Evolutionary conservation across 768 basidiomycete genomes (phyloP).

Genomic region (Tylopilus balloui): DNA sequence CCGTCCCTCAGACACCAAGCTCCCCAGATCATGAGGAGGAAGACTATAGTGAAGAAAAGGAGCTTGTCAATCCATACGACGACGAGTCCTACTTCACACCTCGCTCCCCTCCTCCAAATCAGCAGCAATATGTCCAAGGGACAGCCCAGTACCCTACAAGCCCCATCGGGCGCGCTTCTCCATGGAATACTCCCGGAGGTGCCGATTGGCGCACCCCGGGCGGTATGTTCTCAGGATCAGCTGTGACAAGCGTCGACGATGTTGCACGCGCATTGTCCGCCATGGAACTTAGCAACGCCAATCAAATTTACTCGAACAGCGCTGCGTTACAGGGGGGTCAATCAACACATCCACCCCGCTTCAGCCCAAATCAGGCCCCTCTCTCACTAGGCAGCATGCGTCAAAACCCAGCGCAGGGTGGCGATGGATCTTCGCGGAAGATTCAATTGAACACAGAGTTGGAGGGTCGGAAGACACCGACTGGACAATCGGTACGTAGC

Average conservation of each 20-base stretch:
- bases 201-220: constrained; percentile 57
- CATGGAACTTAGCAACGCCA: constrained; percentile 50
- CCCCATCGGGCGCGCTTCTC: constrained; percentile 58
- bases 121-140: constrained; percentile 39
- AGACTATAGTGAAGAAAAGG: constrained; percentile 47
- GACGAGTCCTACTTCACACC: constrained; percentile 57
- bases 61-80: constrained; percentile 38
- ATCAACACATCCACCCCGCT: constrained; percentile 63
- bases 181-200: constrained; percentile 52
- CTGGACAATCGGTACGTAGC: constrained; percentile 47
- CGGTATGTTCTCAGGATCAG: constrained; percentile 30
- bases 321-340: constrained; percentile 43
- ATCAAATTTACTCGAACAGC: constrained; percentile 28
- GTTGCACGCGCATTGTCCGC: constrained; percentile 69
- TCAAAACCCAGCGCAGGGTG: constrained; percentile 37
- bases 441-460: constrained; percentile 59
- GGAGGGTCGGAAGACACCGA: constrained; percentile 62
- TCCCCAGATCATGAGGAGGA: constrained; percentile 52
- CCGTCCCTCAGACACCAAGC: constrained; percentile 38
- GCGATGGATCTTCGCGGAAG: constrained; percentile 40
- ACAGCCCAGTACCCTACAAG: constrained; percentile 46
- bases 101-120: constrained; percentile 37
- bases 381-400: constrained; percentile 39
- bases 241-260: constrained; percentile 54
- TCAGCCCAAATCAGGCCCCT: constrained; percentile 49